These are phyloP conservation scores for Tremella mesenterica DNA, from an alignment of 768 basidiomycete species.

Conservation along the genomic window DNA sequence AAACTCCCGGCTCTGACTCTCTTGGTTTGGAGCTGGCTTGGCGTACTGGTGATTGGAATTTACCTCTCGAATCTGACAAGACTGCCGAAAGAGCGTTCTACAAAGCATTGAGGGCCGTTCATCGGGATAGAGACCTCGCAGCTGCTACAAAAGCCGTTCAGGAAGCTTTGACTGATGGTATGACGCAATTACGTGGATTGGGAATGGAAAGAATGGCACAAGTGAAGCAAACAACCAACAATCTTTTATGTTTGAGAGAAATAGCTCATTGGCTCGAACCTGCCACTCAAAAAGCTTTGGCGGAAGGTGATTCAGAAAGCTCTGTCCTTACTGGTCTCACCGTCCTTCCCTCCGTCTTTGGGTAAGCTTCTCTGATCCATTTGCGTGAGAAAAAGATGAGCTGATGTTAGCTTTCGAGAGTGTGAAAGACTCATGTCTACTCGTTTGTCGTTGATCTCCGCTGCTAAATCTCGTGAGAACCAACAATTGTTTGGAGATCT, in stretches of 20 bases:
- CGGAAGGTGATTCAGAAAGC: constrained; percentile 4
- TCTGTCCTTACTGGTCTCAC: background rate
- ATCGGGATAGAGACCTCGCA: constrained; percentile 60
- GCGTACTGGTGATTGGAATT: constrained; percentile 92
- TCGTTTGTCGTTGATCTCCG: constrained; percentile 69
- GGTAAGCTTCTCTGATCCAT: constrained; percentile 11
- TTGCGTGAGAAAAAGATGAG: background rate
- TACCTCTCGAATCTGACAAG: constrained; percentile 54
- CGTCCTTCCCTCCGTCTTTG: constrained; percentile 5
- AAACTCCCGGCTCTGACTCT: constrained; percentile 9
- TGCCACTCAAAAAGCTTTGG: constrained; percentile 8
- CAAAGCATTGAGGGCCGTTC: constrained; percentile 66
- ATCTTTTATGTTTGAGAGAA: constrained; percentile 74
- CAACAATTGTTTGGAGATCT: constrained; percentile 61
- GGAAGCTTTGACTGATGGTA: constrained; percentile 54
- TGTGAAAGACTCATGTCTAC: constrained; percentile 73
- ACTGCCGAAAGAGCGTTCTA: constrained; percentile 51
- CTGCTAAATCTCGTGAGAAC: constrained; percentile 56
- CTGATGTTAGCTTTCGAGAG: constrained; percentile 56
- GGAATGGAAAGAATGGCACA: constrained; percentile 73
- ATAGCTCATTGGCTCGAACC: constrained; percentile 55
- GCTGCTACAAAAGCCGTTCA: constrained; percentile 52
- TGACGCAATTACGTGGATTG: constrained; percentile 56
- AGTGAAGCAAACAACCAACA: constrained; percentile 59
- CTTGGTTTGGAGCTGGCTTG: constrained; percentile 65